Evolutionary conservation across 805 yeast species (phyloP).

Genomic region (Saturnispora sanitii): DNA sequence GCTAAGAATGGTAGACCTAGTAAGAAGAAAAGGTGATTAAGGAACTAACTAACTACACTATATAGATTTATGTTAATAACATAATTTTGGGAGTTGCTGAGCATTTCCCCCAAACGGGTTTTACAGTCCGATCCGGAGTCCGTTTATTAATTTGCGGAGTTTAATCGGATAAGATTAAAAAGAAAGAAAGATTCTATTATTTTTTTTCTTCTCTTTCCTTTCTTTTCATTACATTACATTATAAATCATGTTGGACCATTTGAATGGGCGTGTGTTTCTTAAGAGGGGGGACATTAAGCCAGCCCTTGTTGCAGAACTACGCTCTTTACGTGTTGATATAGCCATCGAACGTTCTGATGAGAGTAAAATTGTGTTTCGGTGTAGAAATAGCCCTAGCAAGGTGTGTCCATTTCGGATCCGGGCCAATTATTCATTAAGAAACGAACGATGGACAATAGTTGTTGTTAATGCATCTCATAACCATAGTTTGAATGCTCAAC

Average conservation of each 20-base stretch:
- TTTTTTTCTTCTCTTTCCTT: background rate
- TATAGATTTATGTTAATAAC: too few relatives aligned
- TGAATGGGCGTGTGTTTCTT: conserved; percentile 22
- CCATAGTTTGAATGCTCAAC: conserved; percentile 31
- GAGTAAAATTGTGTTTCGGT: conserved; percentile 51
- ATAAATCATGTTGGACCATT: background rate
- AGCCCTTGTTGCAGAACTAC: conserved; percentile 43
- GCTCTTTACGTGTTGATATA: conserved; percentile 40
- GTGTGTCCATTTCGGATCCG: conserved; percentile 55
- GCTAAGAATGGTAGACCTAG: conserved; percentile 82
- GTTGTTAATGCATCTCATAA: conserved; percentile 53
- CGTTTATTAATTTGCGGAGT: conserved; percentile 1
- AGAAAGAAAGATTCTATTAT: background rate
- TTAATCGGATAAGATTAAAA: background rate
- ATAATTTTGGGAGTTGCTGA: too few relatives aligned
- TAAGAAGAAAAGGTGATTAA: conserved; percentile 28
- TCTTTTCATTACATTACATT: background rate
- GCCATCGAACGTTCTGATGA: conserved; percentile 57
- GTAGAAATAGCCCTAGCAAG: conserved; percentile 23
- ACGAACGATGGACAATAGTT: conserved; percentile 48
- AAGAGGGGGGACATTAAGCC: conserved; percentile 48
- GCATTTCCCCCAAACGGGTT: background rate
- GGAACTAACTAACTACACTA: background rate
- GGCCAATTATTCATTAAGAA: conserved; percentile 47
- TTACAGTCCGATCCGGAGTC: too few relatives aligned